These are phyloP conservation scores for Lachancea meyersii DNA, from an alignment of 805 yeast species.

Conservation along the genomic window DNA sequence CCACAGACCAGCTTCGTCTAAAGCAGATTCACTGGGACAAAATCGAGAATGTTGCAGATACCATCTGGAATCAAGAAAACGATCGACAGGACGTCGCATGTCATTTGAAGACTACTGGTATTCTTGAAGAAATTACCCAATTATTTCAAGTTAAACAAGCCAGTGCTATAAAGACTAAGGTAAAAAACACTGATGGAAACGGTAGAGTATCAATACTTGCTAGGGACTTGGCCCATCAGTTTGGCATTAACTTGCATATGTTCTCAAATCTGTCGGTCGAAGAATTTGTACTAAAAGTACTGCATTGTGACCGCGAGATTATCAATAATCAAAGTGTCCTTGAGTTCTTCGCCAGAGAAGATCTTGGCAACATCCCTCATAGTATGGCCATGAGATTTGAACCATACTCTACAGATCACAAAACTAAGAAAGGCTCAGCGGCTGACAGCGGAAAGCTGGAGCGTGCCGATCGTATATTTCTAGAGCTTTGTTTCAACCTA, in stretches of 20 bases:
- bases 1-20: conserved; percentile 27
- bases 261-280: conserved; percentile 49
- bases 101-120: conserved; percentile 51
- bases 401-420: conserved; percentile 55
- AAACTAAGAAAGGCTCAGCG: conserved; percentile 27
- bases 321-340: conserved; percentile 50
- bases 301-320: conserved; percentile 54
- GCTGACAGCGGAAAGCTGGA: conserved; percentile 53
- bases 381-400: conserved; percentile 49
- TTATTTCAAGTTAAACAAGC: conserved; percentile 48
- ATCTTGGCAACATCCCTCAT: conserved; percentile 52
- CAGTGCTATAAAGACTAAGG: conserved; percentile 12
- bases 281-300: conserved; percentile 48
- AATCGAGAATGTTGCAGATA: conserved; percentile 48
- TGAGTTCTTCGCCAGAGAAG: conserved; percentile 67
- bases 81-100: conserved; percentile 42
- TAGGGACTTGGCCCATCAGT: conserved; percentile 70
- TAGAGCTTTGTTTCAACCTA: conserved; percentile 62
- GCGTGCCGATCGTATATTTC: conserved; percentile 62
- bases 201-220: conserved; percentile 37
- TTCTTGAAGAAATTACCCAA: conserved; percentile 57
- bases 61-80: conserved; percentile 53
- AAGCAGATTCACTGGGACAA: conserved; percentile 84
- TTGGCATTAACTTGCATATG: conserved; percentile 69
- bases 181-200: conserved; percentile 32